Evolutionary conservation across 2,329 filamentous ascomycete genomes (phyloP), one percentile per base, ranked within the genome.

Genomic region (Neonectria sp.): DNA sequence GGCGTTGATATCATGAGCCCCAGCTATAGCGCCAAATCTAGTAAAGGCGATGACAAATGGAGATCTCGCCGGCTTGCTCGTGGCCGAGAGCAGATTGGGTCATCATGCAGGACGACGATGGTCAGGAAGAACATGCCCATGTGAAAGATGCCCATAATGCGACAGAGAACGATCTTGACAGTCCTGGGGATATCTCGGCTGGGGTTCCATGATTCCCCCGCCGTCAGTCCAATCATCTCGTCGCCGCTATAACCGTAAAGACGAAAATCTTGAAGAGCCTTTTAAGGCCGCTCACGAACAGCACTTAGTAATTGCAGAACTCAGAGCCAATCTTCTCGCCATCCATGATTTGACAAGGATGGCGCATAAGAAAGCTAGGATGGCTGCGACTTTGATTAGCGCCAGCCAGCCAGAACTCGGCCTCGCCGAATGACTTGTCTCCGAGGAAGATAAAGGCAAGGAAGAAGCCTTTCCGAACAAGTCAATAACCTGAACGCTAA

Each of bases 61-160:
- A 1, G 84, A 86, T 67, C 84, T 84, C 9, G 87, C 81, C 3
- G 85, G 83, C 60, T 84, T 82, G 48, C 84, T 85, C 6, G 71
- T 73, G 1, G 82, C 81, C 27, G 83, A 83, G n/a, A 88, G 80
- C 0, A 89, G 80, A 5, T 82, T 80, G 82, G 76, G 8, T 86
- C 85, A 62, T 89, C 83, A 71, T 85, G 88, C 1, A 87, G 86
- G 35, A 86, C 86, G 0, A 86, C 84, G 15, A 90, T 81, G 13
- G 86, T 84, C 55, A 85, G 84, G 75, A 87, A 85, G 74, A 88
- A 85, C 25, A 85, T 85, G 48, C 80, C 78, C 45, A 84, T 82
- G 71, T 86, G 80, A 71, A 86, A 87, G 65, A 87, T 81, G 57
- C 76, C 68, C 11, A 76, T 58, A 17, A 77, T 76, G 3, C 76